Conservation (phyloP, 148 eudicot species). For the Mesembryanthemum crystallinum region DNA sequence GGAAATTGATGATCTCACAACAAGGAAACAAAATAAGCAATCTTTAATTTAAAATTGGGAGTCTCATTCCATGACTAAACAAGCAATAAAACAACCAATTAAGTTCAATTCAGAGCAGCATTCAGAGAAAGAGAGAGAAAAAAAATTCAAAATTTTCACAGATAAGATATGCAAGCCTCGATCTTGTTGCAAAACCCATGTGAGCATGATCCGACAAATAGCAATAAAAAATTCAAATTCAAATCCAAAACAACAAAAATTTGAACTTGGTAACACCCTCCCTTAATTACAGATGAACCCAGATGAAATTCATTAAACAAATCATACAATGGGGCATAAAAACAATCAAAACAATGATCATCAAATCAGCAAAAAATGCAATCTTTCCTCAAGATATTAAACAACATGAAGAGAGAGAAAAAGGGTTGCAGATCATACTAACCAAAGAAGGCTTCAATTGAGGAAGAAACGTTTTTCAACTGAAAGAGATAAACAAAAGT, state of each 20-base stretch:
- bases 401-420: background rate
- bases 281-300: background rate
- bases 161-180: background rate
- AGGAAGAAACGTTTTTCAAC: conserved; percentile 1
- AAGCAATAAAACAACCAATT: conserved; percentile 1
- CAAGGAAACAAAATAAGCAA: background rate
- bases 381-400: background rate
- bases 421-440: conserved; percentile 9
- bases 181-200: conserved; percentile 4
- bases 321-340: conserved; percentile 10
- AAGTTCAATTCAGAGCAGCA: too few relatives aligned
- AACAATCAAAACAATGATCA: background rate
- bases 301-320: background rate
- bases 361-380: conserved; percentile 6
- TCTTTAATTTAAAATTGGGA: background rate
- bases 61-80: background rate
- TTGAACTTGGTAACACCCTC: background rate
- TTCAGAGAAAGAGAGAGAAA: background rate
- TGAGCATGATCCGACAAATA: background rate
- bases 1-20: background rate
- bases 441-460: conserved; percentile 12
- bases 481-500: conserved; percentile 7
- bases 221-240: background rate
- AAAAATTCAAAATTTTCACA: background rate
- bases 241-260: background rate